Percentiles rank a stretch among this genome's conserved stretches.
phyloP scores from a whole-genome alignment of 2,329 filamentous ascomycete genomes.

The Calonectria henricotiae region DNA sequence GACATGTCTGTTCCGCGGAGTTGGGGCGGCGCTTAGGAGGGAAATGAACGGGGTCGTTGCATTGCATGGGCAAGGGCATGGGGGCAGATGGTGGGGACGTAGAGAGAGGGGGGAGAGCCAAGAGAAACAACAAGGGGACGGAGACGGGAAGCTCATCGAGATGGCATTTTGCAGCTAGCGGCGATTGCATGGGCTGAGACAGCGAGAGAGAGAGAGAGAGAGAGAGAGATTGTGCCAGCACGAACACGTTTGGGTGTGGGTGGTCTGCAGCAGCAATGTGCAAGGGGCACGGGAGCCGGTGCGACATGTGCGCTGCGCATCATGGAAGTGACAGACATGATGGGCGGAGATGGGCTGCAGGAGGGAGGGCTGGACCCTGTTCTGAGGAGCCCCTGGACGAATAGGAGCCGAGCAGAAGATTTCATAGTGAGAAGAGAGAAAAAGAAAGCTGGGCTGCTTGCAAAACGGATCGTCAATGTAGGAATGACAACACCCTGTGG shows the following conservation, averaged over 20 bases:
- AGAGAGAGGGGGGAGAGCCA: background rate
- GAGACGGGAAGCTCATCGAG: slow-evolving; percentile 24
- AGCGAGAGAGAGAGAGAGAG: too few species aligned
- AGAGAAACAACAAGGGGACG: background rate
- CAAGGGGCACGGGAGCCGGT: background rate
- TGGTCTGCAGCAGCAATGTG: slow-evolving; percentile 40
- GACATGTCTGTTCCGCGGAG: slow-evolving; percentile 10
- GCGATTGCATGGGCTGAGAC: too few species aligned
- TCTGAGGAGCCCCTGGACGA: background rate
- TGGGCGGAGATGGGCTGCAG: background rate
- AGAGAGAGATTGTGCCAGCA: background rate
- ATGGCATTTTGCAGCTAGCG: slow-evolving; percentile 23
- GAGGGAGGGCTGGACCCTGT: slow-evolving; percentile 8
- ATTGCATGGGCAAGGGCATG: slow-evolving; percentile 44
- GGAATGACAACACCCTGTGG: slow-evolving; percentile 32
- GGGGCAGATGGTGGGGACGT: slow-evolving; percentile 11
- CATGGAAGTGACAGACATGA: slow-evolving; percentile 39
- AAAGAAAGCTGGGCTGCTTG: background rate
- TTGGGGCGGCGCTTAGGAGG: slow-evolving; percentile 35
- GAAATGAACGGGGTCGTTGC: slow-evolving; percentile 52
- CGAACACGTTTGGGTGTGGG: slow-evolving; percentile 36
- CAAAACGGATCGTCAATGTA: slow-evolving; percentile 12
- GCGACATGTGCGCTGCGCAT: slow-evolving; percentile 46
- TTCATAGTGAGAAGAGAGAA: background rate
- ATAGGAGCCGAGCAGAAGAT: background rate